Evolutionary conservation across 805 yeast species (phyloP).

Genomic region (Wickerhamiella kurtzmanii): DNA sequence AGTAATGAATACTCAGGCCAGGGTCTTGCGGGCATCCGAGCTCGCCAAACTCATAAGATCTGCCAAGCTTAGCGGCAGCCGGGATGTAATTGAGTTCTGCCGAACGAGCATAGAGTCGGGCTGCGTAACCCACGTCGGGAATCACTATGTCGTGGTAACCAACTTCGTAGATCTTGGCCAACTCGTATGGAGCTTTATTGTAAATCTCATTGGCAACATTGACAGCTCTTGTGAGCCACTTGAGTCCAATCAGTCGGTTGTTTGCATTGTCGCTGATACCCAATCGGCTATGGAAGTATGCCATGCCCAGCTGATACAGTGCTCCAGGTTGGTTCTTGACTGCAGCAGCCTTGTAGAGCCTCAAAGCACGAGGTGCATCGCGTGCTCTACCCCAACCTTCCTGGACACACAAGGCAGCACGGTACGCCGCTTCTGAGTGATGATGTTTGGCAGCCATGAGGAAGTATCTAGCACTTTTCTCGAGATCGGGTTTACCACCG

Average conservation of each 20-base stretch:
- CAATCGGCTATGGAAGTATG: conserved; percentile 72
- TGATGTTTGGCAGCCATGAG: conserved; percentile 88
- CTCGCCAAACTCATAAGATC: conserved; percentile 66
- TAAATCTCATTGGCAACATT: conserved; percentile 72
- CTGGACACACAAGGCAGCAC: conserved; percentile 83
- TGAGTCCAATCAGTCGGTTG: conserved; percentile 74
- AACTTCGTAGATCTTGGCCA: conserved; percentile 66
- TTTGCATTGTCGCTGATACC: conserved; percentile 54
- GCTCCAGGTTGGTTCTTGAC: conserved; percentile 92
- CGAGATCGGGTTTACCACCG: conserved; percentile 56
- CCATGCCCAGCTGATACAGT: conserved; percentile 81
- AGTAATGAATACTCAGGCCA: conserved; percentile 78
- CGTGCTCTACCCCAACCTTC: conserved; percentile 88
- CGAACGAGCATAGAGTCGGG: conserved; percentile 73
- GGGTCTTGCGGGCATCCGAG: conserved; percentile 61
- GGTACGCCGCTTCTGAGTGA: conserved; percentile 79
- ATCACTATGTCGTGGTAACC: conserved; percentile 84
- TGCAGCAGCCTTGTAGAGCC: conserved; percentile 75
- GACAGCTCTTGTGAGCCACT: conserved; percentile 83
- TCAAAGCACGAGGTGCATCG: conserved; percentile 76
- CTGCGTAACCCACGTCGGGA: conserved; percentile 70
- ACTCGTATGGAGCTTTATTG: conserved; percentile 88
- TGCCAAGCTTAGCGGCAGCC: conserved; percentile 68
- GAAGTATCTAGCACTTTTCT: conserved; percentile 63
- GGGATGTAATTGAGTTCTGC: conserved; percentile 78